Evolutionary conservation across 129 eudicot genomes (phyloP), one percentile per base, ranked within the genome.

Genomic region (Centella asiatica): DNA sequence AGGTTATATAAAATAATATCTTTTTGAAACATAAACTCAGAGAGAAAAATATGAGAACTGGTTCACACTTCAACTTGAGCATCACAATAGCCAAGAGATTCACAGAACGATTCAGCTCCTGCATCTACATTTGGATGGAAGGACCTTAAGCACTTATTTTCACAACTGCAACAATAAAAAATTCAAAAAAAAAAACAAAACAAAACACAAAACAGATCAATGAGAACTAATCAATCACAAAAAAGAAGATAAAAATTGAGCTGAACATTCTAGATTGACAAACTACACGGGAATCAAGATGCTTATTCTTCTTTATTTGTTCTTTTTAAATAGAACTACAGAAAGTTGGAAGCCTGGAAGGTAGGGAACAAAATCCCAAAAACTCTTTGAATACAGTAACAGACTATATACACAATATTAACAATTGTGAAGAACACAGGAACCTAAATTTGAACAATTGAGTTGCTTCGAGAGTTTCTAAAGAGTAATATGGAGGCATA

Each of bases 91-190:
- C 92, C 80, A 69, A 89, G 95, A 60, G 95, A 80, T 65, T 76
- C 86, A 64, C 97, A 89, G 14, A 0, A 40, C 7, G 86, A 66
- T 5, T 78, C 86, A 58, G 66, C 55, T 48, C 88, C 97, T 18
- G 88, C 67, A 34, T 74, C 79, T 64, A 66, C 20, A 18, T 95
- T 89, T 65, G 92, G 80, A 78, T 89, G 97, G 62, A 89, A 89
- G 57, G 97, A 89, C 72, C 95, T 77, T 69, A 85, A 67, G 68
- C 97, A 89, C 73, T 74, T 74, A 28, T 85, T 95, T 82, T 85
- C 95, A 74, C 97, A 89, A 34, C 97, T 89, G 82, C 72, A 67
- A 60, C 66, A n/a, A n/a, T n/a, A n/a, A n/a, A n/a, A n/a, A n/a
- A n/a, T n/a, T n/a, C n/a, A n/a, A n/a, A n/a, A n/a, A n/a, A n/a